Evolutionary conservation across 495 filamentous ascomycete genomes (phyloP).

Genomic region (Daldinia loculata): DNA sequence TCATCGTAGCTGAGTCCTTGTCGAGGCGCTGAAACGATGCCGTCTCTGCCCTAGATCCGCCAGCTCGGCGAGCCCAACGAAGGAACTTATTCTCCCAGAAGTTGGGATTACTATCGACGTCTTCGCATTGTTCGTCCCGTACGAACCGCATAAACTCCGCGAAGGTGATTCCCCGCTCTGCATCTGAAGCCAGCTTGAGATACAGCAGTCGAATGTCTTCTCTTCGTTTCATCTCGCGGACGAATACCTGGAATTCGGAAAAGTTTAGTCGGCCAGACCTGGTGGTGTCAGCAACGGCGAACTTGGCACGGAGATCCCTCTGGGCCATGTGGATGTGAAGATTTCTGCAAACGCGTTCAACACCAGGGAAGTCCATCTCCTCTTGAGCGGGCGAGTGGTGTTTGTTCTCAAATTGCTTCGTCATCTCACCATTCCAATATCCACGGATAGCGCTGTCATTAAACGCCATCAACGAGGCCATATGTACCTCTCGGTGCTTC

Average conservation of each 20-base stretch:
- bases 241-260: conserved; percentile 80
- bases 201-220: conserved; percentile 81
- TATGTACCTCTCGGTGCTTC: conserved; percentile 84
- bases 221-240: conserved; percentile 80
- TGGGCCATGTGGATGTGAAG: conserved; percentile 89
- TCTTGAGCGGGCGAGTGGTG: conserved; percentile 68
- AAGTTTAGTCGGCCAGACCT: conserved; percentile 72
- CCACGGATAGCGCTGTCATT: conserved; percentile 80
- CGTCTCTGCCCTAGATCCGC: conserved; percentile 63
- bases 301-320: conserved; percentile 76
- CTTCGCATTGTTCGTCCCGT: conserved; percentile 73
- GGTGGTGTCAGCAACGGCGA: conserved; percentile 73
- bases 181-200: conserved; percentile 58
- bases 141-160: conserved; percentile 82
- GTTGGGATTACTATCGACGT: conserved; percentile 69
- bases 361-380: conserved; percentile 74
- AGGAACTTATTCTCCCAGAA: conserved; percentile 77
- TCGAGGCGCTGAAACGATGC: conserved; percentile 52
- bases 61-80: conserved; percentile 50
- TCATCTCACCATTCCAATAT: conserved; percentile 91
- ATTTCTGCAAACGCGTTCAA: conserved; percentile 83
- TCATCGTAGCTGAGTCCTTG: conserved; percentile 67
- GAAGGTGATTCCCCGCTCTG: conserved; percentile 69
- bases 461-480: conserved; percentile 82
- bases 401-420: conserved; percentile 66